Conservation (phyloP, 2,329 filamentous ascomycete genomes). For the Macrophomina pseudophaseolina region DNA sequence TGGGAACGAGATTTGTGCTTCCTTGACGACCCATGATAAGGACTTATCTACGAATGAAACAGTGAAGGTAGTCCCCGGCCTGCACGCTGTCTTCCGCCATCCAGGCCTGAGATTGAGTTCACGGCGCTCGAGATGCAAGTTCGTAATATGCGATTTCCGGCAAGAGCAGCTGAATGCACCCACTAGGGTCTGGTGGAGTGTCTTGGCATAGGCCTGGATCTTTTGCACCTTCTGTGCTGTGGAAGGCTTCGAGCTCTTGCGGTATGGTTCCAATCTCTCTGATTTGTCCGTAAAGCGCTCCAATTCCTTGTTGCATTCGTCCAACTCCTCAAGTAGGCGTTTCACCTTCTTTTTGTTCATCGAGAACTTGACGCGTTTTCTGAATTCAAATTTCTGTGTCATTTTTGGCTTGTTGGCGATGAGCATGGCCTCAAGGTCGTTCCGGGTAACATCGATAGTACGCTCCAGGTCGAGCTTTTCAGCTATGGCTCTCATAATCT, state of each 20-base stretch:
- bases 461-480: conserved; percentile 44
- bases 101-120: conserved; percentile 32
- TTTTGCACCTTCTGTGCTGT: conserved; percentile 41
- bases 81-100: conserved; percentile 26
- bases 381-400: conserved; percentile 41
- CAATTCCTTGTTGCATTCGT: conserved; percentile 46
- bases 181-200: conserved; percentile 37
- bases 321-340: conserved; percentile 41
- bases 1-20: conserved; percentile 40
- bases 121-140: conserved; percentile 41
- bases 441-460: conserved; percentile 38
- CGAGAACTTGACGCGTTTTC: conserved; percentile 42
- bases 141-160: conserved; percentile 39
- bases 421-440: conserved; percentile 43
- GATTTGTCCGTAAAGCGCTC: conserved; percentile 45
- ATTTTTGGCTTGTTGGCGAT: conserved; percentile 38
- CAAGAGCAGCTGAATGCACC: conserved; percentile 43
- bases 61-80: conserved; percentile 37
- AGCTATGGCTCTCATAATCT: conserved; percentile 43
- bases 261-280: conserved; percentile 43
- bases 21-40: conserved; percentile 38
- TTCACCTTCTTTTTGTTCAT: conserved; percentile 46
- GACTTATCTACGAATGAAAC: conserved; percentile 39
- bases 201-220: conserved; percentile 42
- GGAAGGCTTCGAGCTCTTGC: conserved; percentile 41